Evolutionary conservation across 1,284 basidiomycete genomes (phyloP), one percentile per base, ranked within the genome.

Genomic region (Tranzscheliella williamsii): DNA sequence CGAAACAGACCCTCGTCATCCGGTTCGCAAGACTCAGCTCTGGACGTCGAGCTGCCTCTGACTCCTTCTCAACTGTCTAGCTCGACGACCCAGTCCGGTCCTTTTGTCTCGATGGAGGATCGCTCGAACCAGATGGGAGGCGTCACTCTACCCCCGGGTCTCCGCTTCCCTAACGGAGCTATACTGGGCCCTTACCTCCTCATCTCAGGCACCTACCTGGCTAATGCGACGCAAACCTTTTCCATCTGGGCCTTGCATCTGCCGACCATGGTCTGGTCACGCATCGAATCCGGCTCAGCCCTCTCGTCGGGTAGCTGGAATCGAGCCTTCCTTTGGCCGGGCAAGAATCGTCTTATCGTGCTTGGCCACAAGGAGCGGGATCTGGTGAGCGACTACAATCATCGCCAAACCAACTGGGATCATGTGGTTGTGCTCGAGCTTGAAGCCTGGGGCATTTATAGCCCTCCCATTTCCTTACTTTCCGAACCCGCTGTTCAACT

Each of bases 381-480:
- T 32, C 67, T 74, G 4, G 72, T 74, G 33, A 54, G 53, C 39
- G 72, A 74, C 52, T 74, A 74, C 64, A 74, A 74, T 35, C 72
- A 72, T 42, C 67, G 72, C 29, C 72, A 74, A 46, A 68, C 67
- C 36, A 74, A 74, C 39, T 74, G 63, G 54, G 68, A 72, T 24
- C 70, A 74, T 38, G 58, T 74, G 16, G 56, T 70, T 4, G 45
- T 69, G 23, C 54, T 74, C 29, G 70, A 74, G 37, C 60, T 74
- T 29, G 72, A 74, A 40, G 58, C 67, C 8, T 74, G 64, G 67
- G 72, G 70, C 36, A 69, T 74, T 50, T 64, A 66, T 26, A 65
- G 71, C 44, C 70, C 72, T 15, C 72, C 72, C 3, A 18, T 38
- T 13, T 55, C 57, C 13, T 38, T 35, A 27, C 46, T 63, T 12